Base-by-base conservation (phyloP, 2,329 filamentous ascomycete species). In the Passalora sequoiae region DNA sequence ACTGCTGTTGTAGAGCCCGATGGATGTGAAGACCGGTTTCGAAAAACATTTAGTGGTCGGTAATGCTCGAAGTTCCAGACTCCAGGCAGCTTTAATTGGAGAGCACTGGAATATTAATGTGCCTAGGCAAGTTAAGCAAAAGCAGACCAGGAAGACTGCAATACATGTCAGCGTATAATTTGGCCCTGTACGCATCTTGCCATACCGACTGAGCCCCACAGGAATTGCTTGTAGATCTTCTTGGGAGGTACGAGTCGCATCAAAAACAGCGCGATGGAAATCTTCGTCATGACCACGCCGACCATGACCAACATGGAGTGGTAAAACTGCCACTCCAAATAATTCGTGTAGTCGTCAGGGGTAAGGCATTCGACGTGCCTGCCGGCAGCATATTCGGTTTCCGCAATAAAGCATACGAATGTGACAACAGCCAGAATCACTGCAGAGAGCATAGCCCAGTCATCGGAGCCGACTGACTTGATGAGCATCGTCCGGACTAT, bases 91-190 rank as follows among this genome's bases (percentile, higher is more conserved):
- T 9, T 54, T 38, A 4, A 75, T 60, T 0, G 72, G 71, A 15
- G 65, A 41, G 46, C 74, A 76, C 40, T 70, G 64, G 51, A 74
- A 72, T 12, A 74, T 65, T 30, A 75, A 54, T 2, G 72, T 73
- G n/a, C 66, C 60, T 3, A 63, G 56, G 51, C 70, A 73, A 7
- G 64, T 60, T 4, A 73, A 42, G 1, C 65, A 68, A 37, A 74
- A 68, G 8, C 62, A 47, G 3, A 66, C 45, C 21, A 75, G 58
- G 50, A 75, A 73, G 0, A 54, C 66, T 71, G 27, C 1, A 8
- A n/a, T 5, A n/a, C 29, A 8, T 12, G 27, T 43, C 31, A 43
- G 25, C 27, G n/a, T 10, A 7, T 27, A 12, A 27, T 13, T 13
- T 19, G 19, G 10, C 16, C 13, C 5, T 6, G 17, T 17, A 35